Conservation (phyloP, 2,329 filamentous ascomycete species). For the Apiospora hydei region DNA sequence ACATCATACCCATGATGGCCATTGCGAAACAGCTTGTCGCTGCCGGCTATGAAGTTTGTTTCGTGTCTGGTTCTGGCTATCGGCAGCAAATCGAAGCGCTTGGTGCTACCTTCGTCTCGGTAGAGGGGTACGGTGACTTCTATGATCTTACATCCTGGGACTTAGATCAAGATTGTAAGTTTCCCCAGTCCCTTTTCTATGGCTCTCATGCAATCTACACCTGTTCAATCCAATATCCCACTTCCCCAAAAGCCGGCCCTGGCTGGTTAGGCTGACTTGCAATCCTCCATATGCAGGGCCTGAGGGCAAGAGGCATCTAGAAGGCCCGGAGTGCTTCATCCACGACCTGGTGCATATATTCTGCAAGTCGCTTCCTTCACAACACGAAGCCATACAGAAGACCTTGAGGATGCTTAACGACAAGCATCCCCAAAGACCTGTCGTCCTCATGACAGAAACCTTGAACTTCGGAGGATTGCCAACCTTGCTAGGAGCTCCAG, state of each 20-base stretch:
- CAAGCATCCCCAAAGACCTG: conserved; percentile 19
- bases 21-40: conserved; percentile 25
- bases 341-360: conserved; percentile 28
- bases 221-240: background rate
- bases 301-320: conserved; percentile 18
- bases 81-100: conserved; percentile 2
- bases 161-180: conserved; percentile 24
- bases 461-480: conserved; percentile 24
- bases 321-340: conserved; percentile 27
- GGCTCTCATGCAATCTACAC: background rate
- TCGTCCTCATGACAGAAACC: conserved; percentile 26
- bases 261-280: background rate
- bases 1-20: conserved; percentile 24
- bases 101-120: conserved; percentile 24
- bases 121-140: conserved; percentile 25
- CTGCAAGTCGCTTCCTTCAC: conserved; percentile 27
- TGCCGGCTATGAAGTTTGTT: background rate
- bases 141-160: conserved; percentile 28
- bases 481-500: conserved; percentile 23
- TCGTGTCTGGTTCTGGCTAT: conserved; percentile 3
- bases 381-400: conserved; percentile 27
- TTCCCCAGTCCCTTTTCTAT: background rate
- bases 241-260: background rate
- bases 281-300: conserved; percentile 5
- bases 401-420: conserved; percentile 22